A percentile compares a stretch with the other conserved stretches of the same genome.
Conservation (phyloP, 495 filamentous ascomycete species). For the Achaetomiella virescens region DNA sequence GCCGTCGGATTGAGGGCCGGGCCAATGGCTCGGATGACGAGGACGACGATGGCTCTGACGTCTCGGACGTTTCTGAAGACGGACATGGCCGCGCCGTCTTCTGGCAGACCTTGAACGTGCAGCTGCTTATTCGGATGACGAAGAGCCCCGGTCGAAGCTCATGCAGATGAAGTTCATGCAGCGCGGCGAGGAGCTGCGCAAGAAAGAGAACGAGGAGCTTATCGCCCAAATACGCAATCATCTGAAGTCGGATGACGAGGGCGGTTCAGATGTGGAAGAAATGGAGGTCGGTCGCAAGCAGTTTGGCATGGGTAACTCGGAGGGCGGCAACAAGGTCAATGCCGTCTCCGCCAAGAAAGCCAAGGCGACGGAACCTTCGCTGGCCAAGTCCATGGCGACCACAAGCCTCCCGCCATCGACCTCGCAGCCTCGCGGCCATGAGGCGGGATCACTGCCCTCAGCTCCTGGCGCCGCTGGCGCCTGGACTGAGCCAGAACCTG, state of each 20-base stretch:
- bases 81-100: slow-evolving; percentile 50
- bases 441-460: neutral
- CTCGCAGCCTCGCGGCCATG: neutral
- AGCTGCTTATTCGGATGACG: slow-evolving; percentile 30
- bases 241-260: slow-evolving; percentile 50
- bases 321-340: slow-evolving; percentile 14
- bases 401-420: neutral
- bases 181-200: slow-evolving; percentile 70
- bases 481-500: slow-evolving; percentile 3
- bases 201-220: slow-evolving; percentile 72
- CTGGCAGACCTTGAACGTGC: slow-evolving; percentile 52
- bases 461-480: slow-evolving; percentile 9
- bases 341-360: slow-evolving; percentile 6
- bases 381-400: neutral
- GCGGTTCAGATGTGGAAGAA: slow-evolving; percentile 50
- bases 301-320: slow-evolving; percentile 46
- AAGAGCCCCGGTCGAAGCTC: slow-evolving; percentile 45
- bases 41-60: slow-evolving; percentile 48
- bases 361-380: slow-evolving; percentile 4
- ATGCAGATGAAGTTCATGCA: slow-evolving; percentile 87
- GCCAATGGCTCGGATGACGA: slow-evolving; percentile 50
- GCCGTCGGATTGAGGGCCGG: slow-evolving; percentile 77
- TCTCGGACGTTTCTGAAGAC: slow-evolving; percentile 45
- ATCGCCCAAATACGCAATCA: slow-evolving; percentile 70
- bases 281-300: slow-evolving; percentile 59